Evolutionary conservation across 129 eudicot genomes (phyloP), one percentile per base, ranked within the genome.

Genomic region (Smallanthus sonchifolius): DNA sequence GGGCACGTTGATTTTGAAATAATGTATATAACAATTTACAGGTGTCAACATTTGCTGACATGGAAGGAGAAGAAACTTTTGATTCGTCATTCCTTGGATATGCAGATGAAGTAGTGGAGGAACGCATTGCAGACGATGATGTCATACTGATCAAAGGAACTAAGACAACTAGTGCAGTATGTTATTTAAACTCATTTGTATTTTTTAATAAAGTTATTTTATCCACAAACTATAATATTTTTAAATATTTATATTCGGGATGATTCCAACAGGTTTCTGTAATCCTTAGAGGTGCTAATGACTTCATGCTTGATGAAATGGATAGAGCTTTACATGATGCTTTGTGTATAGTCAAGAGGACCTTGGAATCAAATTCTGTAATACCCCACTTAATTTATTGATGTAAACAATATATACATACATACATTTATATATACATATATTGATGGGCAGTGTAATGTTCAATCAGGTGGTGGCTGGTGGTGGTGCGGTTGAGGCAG

Each of bases 1-100:
- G 0, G 5, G 7, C 11, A 63, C 11, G 19, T 63, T 5, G 36
- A 5, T n/a, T 16, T n/a, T 38, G 20, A 75, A 65, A n/a, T 42
- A 17, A 48, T 24, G 11, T 63, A 9, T 35, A n/a, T 16, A 2
- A 61, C 7, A 2, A 38, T 35, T 14, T 79, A 10, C 84, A 92
- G 98, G 94, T 95, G 28, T 95, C 99, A 16, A 95, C 97, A n/a
- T 95, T 95, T 81, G 99, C 99, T 57, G 99, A 95, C 79, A 91
- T 91, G 99, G 99, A 95, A 83, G 99, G 99, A 45, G 99, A 91
- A 38, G 99, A 95, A 82, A 95, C 99, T 13, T 95, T 88, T 71
- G 99, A 95, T 80, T 75, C 99, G 34, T 95, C 99, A 47, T 75
- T 88, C 75, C 90, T 95, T 20, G 99, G 99, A 78, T 75, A 56